Conservation (phyloP, 2,329 filamentous ascomycete genomes). For the Elsinoe arachidis region DNA sequence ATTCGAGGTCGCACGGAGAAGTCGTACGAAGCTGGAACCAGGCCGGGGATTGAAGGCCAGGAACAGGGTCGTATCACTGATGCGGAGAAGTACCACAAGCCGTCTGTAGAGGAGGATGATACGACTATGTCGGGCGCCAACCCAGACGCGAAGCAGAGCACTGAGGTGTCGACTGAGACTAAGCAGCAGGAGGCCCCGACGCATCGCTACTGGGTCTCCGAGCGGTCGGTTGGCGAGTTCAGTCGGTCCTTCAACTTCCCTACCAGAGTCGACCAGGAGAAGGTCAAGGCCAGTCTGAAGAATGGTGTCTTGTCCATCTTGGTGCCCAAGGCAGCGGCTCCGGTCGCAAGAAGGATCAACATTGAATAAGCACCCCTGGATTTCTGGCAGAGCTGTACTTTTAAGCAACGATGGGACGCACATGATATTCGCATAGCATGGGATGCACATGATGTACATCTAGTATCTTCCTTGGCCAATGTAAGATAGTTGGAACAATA, state of each 20-base stretch:
- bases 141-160: conserved; percentile 12
- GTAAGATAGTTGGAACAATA: neutral
- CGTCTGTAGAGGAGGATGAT: conserved; percentile 59
- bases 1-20: conserved; percentile 63
- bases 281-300: conserved; percentile 53
- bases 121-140: conserved; percentile 16
- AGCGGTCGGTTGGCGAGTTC: conserved; percentile 53
- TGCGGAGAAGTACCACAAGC: conserved; percentile 39
- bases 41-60: conserved; percentile 39
- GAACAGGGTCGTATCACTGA: conserved; percentile 25
- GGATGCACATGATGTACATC: neutral
- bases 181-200: conserved; percentile 16
- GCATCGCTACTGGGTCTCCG: conserved; percentile 59
- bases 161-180: conserved; percentile 11
- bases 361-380: conserved; percentile 39
- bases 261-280: conserved; percentile 48
- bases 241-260: conserved; percentile 53
- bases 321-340: conserved; percentile 47
- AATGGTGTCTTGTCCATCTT: conserved; percentile 50
- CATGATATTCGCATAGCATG: neutral
- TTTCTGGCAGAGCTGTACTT: neutral
- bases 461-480: neutral
- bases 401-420: neutral
- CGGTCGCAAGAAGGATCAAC: conserved; percentile 44
- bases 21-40: conserved; percentile 47